Base-by-base conservation (phyloP, 768 basidiomycete species). In the Tulasnella sp. region DNA sequence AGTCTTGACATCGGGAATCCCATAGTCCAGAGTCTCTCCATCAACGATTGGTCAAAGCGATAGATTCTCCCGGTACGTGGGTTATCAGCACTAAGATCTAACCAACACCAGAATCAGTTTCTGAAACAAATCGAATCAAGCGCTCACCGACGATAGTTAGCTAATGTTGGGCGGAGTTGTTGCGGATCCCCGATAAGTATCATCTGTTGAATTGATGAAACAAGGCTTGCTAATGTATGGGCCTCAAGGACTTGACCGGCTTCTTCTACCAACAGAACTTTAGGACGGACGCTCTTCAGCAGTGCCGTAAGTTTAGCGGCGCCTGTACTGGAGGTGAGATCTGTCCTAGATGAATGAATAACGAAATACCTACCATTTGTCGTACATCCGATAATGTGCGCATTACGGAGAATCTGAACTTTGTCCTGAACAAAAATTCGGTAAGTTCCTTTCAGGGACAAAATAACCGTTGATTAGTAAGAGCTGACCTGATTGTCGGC, bases 191-290 rank as follows among this genome's bases (percentile, higher is more conserved):
- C 85, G n/a, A 87, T 85, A 35, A 79, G 67, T 52, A 88, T 83
- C 19, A 87, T 66, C 33, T 87, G 83, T 52, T 85, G 72, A 0
- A 86, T 71, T 3, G 77, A 59, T 0, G 72, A 70, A 2, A 82
- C 81, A 1, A 85, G 67, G 25, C 51, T 59, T 19, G 57, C 74
- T 4, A 86, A 62, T 12, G 85, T 70, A 55, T 87, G 84, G 3
- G 84, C 79, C 63, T 87, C 84, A 25, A 87, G 70, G 1, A 86
- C 81, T 63, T 88, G 84, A 0, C 84, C 85, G 0, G 85, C 84
- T 60, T 87, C 85, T 62, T 88, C 83, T 0, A 87, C 79, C 42
- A 87, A 65, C 41, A 85, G 60, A 0, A 84, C 73, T 28, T 69
- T 71, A 0, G 83, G 83, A 4, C 60, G 65, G 4, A 84, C 60